Base-by-base conservation (phyloP, 257 asterid species). In the Vinca minor region DNA sequence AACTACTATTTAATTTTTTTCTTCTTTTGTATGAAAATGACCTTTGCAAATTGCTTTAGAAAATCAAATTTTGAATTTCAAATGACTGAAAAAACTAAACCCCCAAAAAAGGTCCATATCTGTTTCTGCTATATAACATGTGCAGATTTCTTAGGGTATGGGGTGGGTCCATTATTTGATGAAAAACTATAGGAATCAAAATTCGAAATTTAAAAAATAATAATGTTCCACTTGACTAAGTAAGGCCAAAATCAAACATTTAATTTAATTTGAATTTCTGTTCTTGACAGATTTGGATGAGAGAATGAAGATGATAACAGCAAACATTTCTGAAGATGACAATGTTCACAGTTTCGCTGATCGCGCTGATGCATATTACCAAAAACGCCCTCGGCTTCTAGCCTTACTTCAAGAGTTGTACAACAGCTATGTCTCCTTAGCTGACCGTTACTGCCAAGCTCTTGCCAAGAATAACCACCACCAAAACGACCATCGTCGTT, bases 331-430 rank as follows among this genome's bases (percentile, higher is more conserved):
- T 1, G 85, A 60, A 61, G 75, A 82, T 29, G 72, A 47, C 75
- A 81, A 67, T 67, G 81, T 71, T 1, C 94, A 85, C 81, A 84
- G 85, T 61, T 92, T 92, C 47, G 87, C 94, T 0, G 74, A 74
- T 59, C 77, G 95, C 45, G 97, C 98, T 0, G 87, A 92, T 35
- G 83, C 80, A 34, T 92, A 92, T 81, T 89, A 89, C 77, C 79
- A 84, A 41, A 84, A 78, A 71, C 94, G 97, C 57, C 98, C 97
- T 50, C 97, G 89, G 79, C 87, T 89, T 11, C 68, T 89, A 39
- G 80, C 75, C 5, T 63, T 89, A 29, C 91, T 92, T 7, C 82
- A 92, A 53, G 97, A 92, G 46, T 50, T 92, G 76, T 92, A 92
- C 79, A 89, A 85, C 38, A 70, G 81, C 45, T 92, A 85, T 81